phyloP scores from a whole-genome alignment of 768 basidiomycete species.

The Exidia glandulosa region DNA sequence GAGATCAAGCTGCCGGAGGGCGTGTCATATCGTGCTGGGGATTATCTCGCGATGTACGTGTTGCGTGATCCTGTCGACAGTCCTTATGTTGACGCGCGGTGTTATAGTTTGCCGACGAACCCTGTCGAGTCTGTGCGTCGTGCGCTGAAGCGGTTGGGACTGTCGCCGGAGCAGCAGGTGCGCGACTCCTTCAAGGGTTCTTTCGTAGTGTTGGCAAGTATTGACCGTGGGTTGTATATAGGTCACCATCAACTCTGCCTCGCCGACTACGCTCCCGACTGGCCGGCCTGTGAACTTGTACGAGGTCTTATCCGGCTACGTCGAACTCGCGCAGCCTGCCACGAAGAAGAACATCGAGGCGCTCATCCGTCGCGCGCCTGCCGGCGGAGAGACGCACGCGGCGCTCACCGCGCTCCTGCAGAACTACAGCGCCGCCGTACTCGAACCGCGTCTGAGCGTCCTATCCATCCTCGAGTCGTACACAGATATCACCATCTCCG shows the following conservation, averaged over 20 bases:
- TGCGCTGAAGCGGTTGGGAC: slow-evolving; percentile 25
- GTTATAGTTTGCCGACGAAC: slow-evolving; percentile 28
- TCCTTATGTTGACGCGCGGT: neutral
- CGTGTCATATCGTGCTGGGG: slow-evolving; percentile 30
- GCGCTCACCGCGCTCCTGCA: slow-evolving; percentile 20
- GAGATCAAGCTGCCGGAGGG: slow-evolving; percentile 32
- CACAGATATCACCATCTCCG: slow-evolving; percentile 24
- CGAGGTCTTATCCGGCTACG: slow-evolving; percentile 31
- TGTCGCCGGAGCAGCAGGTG: slow-evolving; percentile 31
- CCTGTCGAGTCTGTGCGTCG: slow-evolving; percentile 28
- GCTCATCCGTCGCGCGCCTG: slow-evolving; percentile 15
- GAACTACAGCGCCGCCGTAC: slow-evolving; percentile 24
- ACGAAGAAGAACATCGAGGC: slow-evolving; percentile 30
- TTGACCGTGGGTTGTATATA: too few relatives aligned
- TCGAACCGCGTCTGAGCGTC: slow-evolving; percentile 26
- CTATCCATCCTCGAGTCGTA: slow-evolving; percentile 29
- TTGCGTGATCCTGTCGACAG: too few relatives aligned
- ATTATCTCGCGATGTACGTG: slow-evolving; percentile 36
- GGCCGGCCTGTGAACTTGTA: slow-evolving; percentile 26
- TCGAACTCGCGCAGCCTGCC: slow-evolving; percentile 38
- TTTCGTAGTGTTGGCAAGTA: too few relatives aligned
- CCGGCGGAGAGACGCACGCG: slow-evolving; percentile 8
- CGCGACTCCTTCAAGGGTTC: neutral
- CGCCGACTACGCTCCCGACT: slow-evolving; percentile 30
- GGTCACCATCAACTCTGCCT: slow-evolving; percentile 27